These are phyloP conservation scores for Clausena lansium DNA, from an alignment of 345 rosid genomes.

Conservation along the genomic window DNA sequence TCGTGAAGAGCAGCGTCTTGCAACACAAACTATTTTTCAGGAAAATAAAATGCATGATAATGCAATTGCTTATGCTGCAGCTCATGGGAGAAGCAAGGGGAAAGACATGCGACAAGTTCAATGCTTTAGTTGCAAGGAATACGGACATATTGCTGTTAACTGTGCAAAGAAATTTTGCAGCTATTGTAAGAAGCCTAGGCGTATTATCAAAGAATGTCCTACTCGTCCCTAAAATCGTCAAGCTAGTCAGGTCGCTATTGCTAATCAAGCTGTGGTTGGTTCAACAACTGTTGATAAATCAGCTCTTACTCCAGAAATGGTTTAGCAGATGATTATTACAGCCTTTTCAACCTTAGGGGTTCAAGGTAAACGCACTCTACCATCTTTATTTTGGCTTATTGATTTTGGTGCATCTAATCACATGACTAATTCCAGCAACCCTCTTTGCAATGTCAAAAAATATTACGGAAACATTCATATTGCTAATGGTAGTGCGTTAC, in stretches of 20 bases:
- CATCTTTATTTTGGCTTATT: background rate
- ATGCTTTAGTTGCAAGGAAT: background rate
- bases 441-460: background rate
- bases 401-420: background rate
- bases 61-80: background rate
- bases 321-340: conserved; percentile 3
- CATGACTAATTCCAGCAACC: background rate
- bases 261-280: background rate
- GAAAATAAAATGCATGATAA: too few species aligned
- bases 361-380: background rate
- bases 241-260: too few species aligned
- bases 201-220: conserved; percentile 7
- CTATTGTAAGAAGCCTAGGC: background rate
- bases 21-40: background rate
- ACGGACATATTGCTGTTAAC: background rate
- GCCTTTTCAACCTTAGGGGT: background rate
- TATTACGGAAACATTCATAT: background rate
- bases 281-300: background rate
- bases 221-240: background rate
- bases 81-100: background rate
- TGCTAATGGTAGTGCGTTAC: background rate
- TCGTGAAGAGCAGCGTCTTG: background rate
- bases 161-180: background rate
- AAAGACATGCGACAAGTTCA: background rate
- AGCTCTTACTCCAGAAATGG: background rate